phyloP scores from a whole-genome alignment of 768 basidiomycete genomes.

The Auriscalpium microsporum region DNA sequence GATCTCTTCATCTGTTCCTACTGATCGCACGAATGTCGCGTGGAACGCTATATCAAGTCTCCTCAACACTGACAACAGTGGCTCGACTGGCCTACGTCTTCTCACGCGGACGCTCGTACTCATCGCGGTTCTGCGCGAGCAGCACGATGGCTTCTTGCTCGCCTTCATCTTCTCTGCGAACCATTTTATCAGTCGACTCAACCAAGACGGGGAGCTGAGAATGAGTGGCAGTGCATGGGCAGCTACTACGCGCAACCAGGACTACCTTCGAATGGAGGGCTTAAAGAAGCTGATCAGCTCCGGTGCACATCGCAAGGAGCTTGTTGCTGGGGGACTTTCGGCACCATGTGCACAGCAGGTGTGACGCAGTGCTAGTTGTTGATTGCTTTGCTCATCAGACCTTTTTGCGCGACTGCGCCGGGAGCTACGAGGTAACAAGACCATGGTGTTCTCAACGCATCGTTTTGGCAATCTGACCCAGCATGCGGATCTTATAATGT shows the following conservation, averaged over 20 bases:
- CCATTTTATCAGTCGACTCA: conserved; percentile 15
- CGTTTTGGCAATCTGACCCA: conserved; percentile 61
- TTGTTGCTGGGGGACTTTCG: conserved; percentile 61
- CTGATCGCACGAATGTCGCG: conserved; percentile 36
- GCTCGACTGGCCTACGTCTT: conserved; percentile 43
- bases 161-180: conserved; percentile 48
- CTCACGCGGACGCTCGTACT: conserved; percentile 57
- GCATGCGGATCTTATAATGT: conserved; percentile 66
- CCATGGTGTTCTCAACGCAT: conserved; percentile 78
- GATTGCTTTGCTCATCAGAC: conserved; percentile 27
- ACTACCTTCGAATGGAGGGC: conserved; percentile 59
- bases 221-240: conserved; percentile 39
- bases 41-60: conserved; percentile 49
- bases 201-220: too few species aligned
- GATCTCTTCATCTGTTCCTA: conserved; percentile 45
- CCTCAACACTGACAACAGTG: conserved; percentile 31
- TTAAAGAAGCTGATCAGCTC: conserved; percentile 49
- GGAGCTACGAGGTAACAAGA: conserved; percentile 63
- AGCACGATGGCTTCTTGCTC: conserved; percentile 56
- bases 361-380: not conserved
- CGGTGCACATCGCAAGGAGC: conserved; percentile 56
- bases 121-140: conserved; percentile 43
- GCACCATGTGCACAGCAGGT: too few species aligned
- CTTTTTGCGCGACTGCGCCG: conserved; percentile 67
- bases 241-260: conserved; percentile 55